Evolutionary conservation across 805 yeast genomes (phyloP).

Genomic region (Candida tibetensis): DNA sequence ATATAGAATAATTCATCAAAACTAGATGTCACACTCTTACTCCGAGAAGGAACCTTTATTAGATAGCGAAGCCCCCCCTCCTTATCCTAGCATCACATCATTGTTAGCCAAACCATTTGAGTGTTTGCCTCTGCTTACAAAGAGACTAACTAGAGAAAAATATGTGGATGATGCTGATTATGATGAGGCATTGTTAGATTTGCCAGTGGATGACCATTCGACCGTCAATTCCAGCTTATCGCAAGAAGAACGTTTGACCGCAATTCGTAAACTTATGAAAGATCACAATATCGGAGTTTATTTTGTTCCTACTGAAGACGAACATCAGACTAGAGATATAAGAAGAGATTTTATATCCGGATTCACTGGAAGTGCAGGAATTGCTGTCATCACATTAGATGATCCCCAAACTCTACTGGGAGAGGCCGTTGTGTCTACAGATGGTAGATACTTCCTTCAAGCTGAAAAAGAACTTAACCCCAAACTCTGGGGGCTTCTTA

Average conservation of each 20-base stretch:
- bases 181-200: conserved; percentile 18
- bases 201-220: conserved; percentile 14
- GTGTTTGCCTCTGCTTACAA: conserved; percentile 20
- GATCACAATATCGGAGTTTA: conserved; percentile 66
- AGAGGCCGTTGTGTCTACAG: conserved; percentile 82
- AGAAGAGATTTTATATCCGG: conserved; percentile 82
- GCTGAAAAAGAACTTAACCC: conserved; percentile 78
- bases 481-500: conserved; percentile 70
- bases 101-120: conserved; percentile 23
- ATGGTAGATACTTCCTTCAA: conserved; percentile 92
- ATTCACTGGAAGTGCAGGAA: conserved; percentile 91
- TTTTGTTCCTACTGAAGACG: conserved; percentile 83
- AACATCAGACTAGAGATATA: conserved; percentile 85
- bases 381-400: conserved; percentile 71
- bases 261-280: conserved; percentile 64
- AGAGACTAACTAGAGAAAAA: not conserved
- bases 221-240: conserved; percentile 1
- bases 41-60: conserved; percentile 17
- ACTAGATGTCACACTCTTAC: no score
- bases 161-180: conserved; percentile 13
- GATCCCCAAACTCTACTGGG: conserved; percentile 48
- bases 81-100: conserved; percentile 18
- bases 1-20: no score
- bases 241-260: conserved; percentile 47
- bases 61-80: conserved; percentile 1